Conservation (phyloP, 768 basidiomycete species). For the Cyathus striatus region DNA sequence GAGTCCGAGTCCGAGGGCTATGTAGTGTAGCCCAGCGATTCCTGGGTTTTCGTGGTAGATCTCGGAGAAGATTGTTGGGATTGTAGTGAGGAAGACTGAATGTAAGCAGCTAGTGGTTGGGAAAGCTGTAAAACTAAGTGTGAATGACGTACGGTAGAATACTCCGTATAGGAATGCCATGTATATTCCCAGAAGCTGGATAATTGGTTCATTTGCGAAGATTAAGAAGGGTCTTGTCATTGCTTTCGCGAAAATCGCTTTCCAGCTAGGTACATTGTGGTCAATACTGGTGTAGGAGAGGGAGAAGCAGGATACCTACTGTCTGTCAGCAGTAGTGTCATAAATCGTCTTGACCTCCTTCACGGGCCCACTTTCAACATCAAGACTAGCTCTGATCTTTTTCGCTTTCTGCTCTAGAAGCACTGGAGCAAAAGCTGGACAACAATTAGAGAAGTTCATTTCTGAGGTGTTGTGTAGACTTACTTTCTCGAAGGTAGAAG, state of each 20-base stretch:
- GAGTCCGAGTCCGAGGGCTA: slow-evolving; percentile 66
- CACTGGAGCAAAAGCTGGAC: slow-evolving; percentile 38
- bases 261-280: slow-evolving; percentile 34
- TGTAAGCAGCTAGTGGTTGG: background rate
- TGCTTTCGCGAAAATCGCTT: slow-evolving; percentile 42
- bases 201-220: slow-evolving; percentile 56
- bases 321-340: slow-evolving; percentile 33
- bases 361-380: slow-evolving; percentile 37
- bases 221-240: slow-evolving; percentile 66
- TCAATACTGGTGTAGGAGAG: background rate
- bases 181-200: slow-evolving; percentile 63
- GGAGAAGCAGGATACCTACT: slow-evolving; percentile 25
- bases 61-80: slow-evolving; percentile 52
- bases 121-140: background rate
- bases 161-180: slow-evolving; percentile 67
- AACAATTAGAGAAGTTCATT: slow-evolving; percentile 14
- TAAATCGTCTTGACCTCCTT: slow-evolving; percentile 42
- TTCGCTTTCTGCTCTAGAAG: slow-evolving; percentile 48
- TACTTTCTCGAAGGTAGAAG: slow-evolving; percentile 60
- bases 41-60: slow-evolving; percentile 52
- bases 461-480: slow-evolving; percentile 9
- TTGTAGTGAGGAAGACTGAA: slow-evolving; percentile 62
- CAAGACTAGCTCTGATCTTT: slow-evolving; percentile 35
- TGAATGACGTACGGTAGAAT: slow-evolving; percentile 43
- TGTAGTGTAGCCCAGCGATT: slow-evolving; percentile 63